Conservation (phyloP, 2,329 filamentous ascomycete species). For the Nothomitra cinnamomea region DNA sequence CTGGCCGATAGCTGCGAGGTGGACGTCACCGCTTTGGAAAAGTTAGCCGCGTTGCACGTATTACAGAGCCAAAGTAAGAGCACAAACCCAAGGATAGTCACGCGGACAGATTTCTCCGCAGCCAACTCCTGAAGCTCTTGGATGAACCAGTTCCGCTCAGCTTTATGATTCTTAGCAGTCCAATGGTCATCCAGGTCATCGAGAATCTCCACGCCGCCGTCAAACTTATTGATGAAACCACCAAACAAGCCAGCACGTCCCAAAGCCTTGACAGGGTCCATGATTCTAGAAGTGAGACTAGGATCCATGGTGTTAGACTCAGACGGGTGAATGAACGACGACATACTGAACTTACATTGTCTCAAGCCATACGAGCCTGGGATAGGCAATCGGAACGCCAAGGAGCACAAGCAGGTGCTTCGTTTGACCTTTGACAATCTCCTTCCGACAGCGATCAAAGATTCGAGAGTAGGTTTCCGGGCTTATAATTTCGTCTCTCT, state of each 20-base stretch:
- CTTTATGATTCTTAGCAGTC: slow-evolving; percentile 90
- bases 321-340: background rate
- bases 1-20: slow-evolving; percentile 79
- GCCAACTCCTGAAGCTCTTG: slow-evolving; percentile 88
- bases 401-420: slow-evolving; percentile 80
- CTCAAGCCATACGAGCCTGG: slow-evolving; percentile 56
- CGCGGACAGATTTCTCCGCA: slow-evolving; percentile 75
- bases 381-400: slow-evolving; percentile 71
- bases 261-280: slow-evolving; percentile 80
- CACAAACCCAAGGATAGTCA: slow-evolving; percentile 64
- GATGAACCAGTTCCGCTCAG: slow-evolving; percentile 70
- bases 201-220: slow-evolving; percentile 78
- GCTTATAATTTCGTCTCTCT: slow-evolving; percentile 59
- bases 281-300: slow-evolving; percentile 63
- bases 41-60: background rate
- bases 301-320: slow-evolving; percentile 7
- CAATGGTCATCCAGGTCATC: slow-evolving; percentile 94
- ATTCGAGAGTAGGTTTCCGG: slow-evolving; percentile 72
- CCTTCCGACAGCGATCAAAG: slow-evolving; percentile 68
- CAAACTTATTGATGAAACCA: slow-evolving; percentile 69
- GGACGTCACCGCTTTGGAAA: slow-evolving; percentile 61
- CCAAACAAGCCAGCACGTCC: slow-evolving; percentile 69
- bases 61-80: slow-evolving; percentile 8
- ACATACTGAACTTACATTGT: slow-evolving; percentile 37
- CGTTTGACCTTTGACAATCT: slow-evolving; percentile 68